Percentiles rank a stretch among this genome's conserved stretches.
phyloP scores from a whole-genome alignment of 176 grass and related monocot species.

The Aechmea fasciata region DNA sequence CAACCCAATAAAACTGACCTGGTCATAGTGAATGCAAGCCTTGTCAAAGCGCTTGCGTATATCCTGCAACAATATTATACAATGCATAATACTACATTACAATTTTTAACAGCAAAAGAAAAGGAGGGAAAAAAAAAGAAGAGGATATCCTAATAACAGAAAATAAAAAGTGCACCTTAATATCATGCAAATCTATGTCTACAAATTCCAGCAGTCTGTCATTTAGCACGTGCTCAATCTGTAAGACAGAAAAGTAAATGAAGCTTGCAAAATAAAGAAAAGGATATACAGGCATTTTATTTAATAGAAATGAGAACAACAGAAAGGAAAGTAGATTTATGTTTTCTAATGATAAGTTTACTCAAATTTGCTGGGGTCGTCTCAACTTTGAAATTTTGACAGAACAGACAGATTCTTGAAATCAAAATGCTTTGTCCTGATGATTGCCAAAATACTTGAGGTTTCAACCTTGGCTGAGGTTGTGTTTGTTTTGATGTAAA shows the following conservation, averaged over 20 bases:
- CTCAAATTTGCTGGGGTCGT: neutral
- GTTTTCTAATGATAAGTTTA: neutral
- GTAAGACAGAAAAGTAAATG: neutral
- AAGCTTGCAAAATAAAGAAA: conserved; percentile 5
- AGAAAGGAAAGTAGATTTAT: neutral
- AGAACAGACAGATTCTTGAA: too few species aligned
- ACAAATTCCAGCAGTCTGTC: conserved; percentile 95
- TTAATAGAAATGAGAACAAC: neutral
- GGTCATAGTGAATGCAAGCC: conserved; percentile 90
- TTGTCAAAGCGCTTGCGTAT: conserved; percentile 91
- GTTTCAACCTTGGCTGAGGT: too few species aligned
- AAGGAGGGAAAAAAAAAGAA: neutral
- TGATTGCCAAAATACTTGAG: too few species aligned
- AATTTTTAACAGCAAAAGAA: conserved; percentile 17
- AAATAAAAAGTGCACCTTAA: conserved; percentile 53
- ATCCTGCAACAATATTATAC: conserved; percentile 46
- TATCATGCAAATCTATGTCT: conserved; percentile 82
- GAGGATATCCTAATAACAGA: neutral
- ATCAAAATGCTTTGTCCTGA: too few species aligned
- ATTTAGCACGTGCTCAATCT: conserved; percentile 97
- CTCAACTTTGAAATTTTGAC: too few species aligned
- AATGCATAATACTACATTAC: conserved; percentile 18
- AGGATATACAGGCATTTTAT: neutral
- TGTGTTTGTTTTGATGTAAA: too few species aligned
- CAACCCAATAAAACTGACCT: conserved; percentile 37